Evolutionary conservation across 345 rosid species (phyloP).

Genomic region (Nephelium lappaceum): DNA sequence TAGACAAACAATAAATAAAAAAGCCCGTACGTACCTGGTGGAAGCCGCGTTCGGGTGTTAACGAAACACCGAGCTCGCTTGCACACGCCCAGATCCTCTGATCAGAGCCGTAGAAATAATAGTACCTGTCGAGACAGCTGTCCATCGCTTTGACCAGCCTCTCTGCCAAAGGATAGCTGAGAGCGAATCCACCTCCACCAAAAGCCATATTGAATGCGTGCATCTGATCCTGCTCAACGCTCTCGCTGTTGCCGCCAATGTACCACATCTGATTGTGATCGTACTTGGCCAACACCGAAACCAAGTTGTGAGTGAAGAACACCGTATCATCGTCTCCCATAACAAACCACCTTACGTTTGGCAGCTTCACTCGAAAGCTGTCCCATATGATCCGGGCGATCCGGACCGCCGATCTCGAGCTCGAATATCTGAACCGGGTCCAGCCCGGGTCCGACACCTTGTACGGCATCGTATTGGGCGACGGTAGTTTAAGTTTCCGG

Average conservation of each 20-base stretch:
- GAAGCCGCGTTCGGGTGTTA: slow-evolving; percentile 69
- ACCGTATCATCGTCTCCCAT: slow-evolving; percentile 96
- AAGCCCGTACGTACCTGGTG: slow-evolving; percentile 63
- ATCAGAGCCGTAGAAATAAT: slow-evolving; percentile 80
- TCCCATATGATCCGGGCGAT: slow-evolving; percentile 76
- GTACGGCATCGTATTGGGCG: slow-evolving; percentile 32
- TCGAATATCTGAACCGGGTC: slow-evolving; percentile 56
- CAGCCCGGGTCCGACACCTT: slow-evolving; percentile 57
- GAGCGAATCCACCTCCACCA: slow-evolving; percentile 92
- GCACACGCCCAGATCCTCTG: slow-evolving; percentile 78
- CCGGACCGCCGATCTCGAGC: slow-evolving; percentile 71
- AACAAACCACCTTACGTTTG: slow-evolving; percentile 81
- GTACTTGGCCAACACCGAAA: slow-evolving; percentile 58
- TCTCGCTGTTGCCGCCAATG: slow-evolving; percentile 78
- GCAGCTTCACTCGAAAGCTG: slow-evolving; percentile 45
- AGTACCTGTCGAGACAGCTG: slow-evolving; percentile 69
- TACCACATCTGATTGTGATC: slow-evolving; percentile 84
- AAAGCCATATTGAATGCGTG: slow-evolving; percentile 82
- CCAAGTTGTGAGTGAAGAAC: slow-evolving; percentile 63
- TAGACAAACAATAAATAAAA: neutral
- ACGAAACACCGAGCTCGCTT: slow-evolving; percentile 71
- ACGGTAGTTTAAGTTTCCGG: neutral
- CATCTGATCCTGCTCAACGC: slow-evolving; percentile 70
- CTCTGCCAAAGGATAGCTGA: slow-evolving; percentile 71
- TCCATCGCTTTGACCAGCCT: slow-evolving; percentile 55